phyloP scores from a whole-genome alignment of 768 basidiomycete species.

The Sarcodon sp. region DNA sequence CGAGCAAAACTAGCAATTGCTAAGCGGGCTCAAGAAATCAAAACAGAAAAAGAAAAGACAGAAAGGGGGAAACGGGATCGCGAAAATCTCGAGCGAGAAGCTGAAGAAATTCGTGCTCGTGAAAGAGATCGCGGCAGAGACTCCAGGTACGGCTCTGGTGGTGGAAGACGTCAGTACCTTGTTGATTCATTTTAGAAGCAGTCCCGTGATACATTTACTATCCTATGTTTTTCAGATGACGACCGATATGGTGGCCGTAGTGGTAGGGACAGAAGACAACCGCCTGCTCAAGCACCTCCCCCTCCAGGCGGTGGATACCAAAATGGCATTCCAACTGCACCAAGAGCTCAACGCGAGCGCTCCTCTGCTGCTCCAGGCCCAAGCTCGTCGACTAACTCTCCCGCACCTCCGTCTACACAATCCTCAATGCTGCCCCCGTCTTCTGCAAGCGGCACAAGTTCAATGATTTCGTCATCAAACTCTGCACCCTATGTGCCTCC shows the following conservation, averaged over 20 bases:
- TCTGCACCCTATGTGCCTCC: conserved; percentile 37
- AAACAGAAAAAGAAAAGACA: conserved; percentile 52
- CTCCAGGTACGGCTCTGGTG: conserved; percentile 29
- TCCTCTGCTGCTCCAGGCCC: conserved; percentile 16
- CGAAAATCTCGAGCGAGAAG: conserved; percentile 63
- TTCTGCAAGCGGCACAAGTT: conserved; percentile 6
- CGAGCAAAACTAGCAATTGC: conserved; percentile 82
- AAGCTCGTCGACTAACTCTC: conserved; percentile 14
- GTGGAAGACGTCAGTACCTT: conserved; percentile 26
- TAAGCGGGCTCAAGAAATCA: conserved; percentile 76
- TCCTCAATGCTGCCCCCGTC: conserved; percentile 39
- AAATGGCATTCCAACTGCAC: conserved; percentile 68
- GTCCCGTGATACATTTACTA: conserved; percentile 2
- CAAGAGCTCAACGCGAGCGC: conserved; percentile 62
- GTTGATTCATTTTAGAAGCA: not conserved
- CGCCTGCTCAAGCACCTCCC: conserved; percentile 22
- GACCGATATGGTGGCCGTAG: conserved; percentile 38
- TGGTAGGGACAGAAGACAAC: conserved; percentile 17
- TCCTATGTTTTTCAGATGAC: conserved; percentile 18
- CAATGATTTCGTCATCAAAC: conserved; percentile 16
- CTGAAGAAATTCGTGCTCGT: conserved; percentile 45
- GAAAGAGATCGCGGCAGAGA: conserved; percentile 30
- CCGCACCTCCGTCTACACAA: conserved; percentile 17
- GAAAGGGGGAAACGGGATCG: conserved; percentile 49
- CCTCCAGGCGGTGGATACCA: conserved; percentile 23